These are phyloP conservation scores for Umbelopsis sp. DNA, from an alignment of 192 early-diverging fungal genomes.

Conservation along the genomic window DNA sequence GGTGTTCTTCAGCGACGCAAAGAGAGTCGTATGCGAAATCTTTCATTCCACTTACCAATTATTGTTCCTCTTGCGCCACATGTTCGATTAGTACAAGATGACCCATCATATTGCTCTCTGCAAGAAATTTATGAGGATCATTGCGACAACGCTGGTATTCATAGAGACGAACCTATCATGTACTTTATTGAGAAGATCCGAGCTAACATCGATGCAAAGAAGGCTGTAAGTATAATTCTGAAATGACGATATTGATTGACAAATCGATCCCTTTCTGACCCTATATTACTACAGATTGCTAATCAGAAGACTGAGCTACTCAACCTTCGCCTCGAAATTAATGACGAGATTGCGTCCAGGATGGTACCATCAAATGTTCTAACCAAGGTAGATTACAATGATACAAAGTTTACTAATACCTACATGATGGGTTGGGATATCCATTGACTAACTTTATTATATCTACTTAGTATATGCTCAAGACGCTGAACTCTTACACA, in stretches of 20 bases:
- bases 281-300: conserved; percentile 17
- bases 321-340: conserved; percentile 83
- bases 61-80: conserved; percentile 93
- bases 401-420: neutral
- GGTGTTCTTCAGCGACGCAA: conserved; percentile 78
- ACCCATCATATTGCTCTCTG: conserved; percentile 83
- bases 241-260: neutral
- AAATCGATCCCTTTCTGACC: neutral
- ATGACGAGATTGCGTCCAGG: conserved; percentile 82
- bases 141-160: conserved; percentile 68
- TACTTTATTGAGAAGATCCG: conserved; percentile 78
- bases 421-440: neutral
- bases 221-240: conserved; percentile 44
- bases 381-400: conserved; percentile 58
- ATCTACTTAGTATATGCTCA: conserved; percentile 64
- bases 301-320: conserved; percentile 64
- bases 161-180: conserved; percentile 88
- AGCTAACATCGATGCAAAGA: conserved; percentile 57
- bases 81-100: conserved; percentile 91
- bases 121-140: conserved; percentile 95
- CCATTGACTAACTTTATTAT: neutral
- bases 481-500: conserved; percentile 72
- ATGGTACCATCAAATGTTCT: conserved; percentile 88
- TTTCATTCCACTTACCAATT: conserved; percentile 84
- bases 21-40: conserved; percentile 79